Evolutionary conservation across 2,329 filamentous ascomycete genomes (phyloP).

Genomic region (Pseudohalonectria lignicola): DNA sequence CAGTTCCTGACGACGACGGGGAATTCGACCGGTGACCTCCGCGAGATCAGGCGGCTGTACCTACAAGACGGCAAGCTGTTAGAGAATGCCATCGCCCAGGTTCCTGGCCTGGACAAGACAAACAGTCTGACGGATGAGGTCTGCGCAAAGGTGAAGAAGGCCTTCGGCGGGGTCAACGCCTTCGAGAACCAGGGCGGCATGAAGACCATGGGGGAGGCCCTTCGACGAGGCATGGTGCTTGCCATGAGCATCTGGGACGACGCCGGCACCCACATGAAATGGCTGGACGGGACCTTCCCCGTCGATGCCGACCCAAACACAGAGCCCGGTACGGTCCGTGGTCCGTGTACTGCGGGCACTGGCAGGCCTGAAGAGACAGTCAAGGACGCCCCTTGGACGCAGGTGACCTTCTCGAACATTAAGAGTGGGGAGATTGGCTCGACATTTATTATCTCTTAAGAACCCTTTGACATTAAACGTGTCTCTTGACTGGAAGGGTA

Average conservation of each 20-base stretch:
- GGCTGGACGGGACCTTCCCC: slow-evolving; percentile 44
- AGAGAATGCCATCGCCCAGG: slow-evolving; percentile 23
- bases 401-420: slow-evolving; percentile 39
- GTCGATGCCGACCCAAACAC: slow-evolving; percentile 17
- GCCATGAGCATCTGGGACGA: slow-evolving; percentile 39
- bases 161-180: slow-evolving; percentile 29
- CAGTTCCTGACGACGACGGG: slow-evolving; percentile 27
- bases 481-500: too few relatives aligned
- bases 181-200: slow-evolving; percentile 36
- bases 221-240: slow-evolving; percentile 30
- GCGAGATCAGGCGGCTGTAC: slow-evolving; percentile 35
- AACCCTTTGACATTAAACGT: too few relatives aligned
- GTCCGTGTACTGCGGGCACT: slow-evolving; percentile 34
- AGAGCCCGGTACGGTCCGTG: slow-evolving; percentile 30
- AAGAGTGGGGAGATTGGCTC: slow-evolving; percentile 38
- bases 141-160: slow-evolving; percentile 15
- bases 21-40: slow-evolving; percentile 22
- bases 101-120: slow-evolving; percentile 19
- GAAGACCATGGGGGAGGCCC: slow-evolving; percentile 34
- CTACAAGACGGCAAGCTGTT: slow-evolving; percentile 36
- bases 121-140: slow-evolving; percentile 22
- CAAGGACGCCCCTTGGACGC: slow-evolving; percentile 24
- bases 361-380: slow-evolving; percentile 34
- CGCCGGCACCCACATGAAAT: slow-evolving; percentile 33
- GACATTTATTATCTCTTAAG: too few relatives aligned